Percentiles rank a stretch among this genome's conserved stretches.
These are phyloP conservation scores for Castanea sativa DNA, from an alignment of 306 rosid genomes.

Conservation along the genomic window DNA sequence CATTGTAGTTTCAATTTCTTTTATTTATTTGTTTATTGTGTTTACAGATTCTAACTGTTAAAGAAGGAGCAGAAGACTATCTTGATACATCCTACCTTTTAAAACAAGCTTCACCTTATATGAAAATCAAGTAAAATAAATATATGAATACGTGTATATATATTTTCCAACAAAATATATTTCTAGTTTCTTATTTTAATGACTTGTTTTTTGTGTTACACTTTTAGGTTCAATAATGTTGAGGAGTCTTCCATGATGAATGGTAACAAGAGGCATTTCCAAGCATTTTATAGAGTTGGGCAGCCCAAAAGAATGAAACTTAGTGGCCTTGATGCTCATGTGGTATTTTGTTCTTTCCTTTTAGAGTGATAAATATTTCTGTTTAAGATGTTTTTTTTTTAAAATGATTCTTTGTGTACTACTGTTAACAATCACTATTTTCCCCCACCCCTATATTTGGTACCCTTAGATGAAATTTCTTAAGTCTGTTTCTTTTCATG, in stretches of 20 bases:
- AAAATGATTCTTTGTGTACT: not conserved
- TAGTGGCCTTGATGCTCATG: constrained; percentile 28
- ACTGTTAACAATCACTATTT: not conserved
- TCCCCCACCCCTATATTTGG: not conserved
- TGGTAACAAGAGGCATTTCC: constrained; percentile 61
- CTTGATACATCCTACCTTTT: constrained; percentile 72
- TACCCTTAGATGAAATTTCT: not conserved
- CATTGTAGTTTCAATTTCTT: too few species aligned
- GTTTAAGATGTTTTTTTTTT: not conserved
- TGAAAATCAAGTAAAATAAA: constrained; percentile 71
- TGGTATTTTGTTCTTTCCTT: constrained; percentile 17
- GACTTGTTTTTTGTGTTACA: constrained; percentile 13
- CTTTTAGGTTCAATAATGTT: constrained; percentile 62
- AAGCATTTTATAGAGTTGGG: constrained; percentile 45
- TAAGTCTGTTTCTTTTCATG: not conserved
- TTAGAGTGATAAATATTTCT: not conserved
- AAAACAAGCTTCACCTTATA: constrained; percentile 88
- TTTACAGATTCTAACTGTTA: constrained; percentile 75
- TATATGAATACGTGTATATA: not conserved
- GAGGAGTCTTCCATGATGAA: constrained; percentile 47
- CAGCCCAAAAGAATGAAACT: constrained; percentile 57
- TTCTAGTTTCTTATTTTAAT: constrained; percentile 3
- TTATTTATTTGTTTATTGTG: not conserved
- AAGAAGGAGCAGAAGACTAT: constrained; percentile 78
- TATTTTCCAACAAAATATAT: constrained; percentile 10